phyloP scores from a whole-genome alignment of 768 basidiomycete species.

The Mycena polygramma region DNA sequence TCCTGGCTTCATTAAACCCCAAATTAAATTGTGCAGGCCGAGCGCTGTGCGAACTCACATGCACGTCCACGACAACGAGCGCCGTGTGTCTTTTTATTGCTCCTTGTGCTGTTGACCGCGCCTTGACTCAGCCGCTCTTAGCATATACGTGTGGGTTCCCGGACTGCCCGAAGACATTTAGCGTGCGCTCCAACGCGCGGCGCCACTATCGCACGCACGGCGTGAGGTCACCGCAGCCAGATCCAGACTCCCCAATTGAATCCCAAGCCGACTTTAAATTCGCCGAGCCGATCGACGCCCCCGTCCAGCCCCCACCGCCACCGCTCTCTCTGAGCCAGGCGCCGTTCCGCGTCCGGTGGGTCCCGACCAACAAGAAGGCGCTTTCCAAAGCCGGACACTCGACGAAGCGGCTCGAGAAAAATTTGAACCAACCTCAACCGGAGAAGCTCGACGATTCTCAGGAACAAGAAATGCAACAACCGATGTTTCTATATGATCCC shows the following conservation, averaged over 20 bases:
- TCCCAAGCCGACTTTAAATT: slow-evolving; percentile 7
- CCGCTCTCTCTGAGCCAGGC: slow-evolving; percentile 11
- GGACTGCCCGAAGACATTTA: slow-evolving; percentile 75
- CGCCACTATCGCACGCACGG: slow-evolving; percentile 85
- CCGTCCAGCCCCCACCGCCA: not conserved
- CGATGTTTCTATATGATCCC: slow-evolving; percentile 1
- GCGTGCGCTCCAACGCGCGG: slow-evolving; percentile 86
- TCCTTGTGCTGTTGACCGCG: not conserved
- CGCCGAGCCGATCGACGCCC: not conserved
- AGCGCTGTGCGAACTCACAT: slow-evolving; percentile 71
- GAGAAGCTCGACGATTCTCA: not conserved
- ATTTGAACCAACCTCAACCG: not conserved
- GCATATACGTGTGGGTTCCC: slow-evolving; percentile 69
- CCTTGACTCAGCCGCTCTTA: slow-evolving; percentile 33
- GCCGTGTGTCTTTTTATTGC: slow-evolving; percentile 56
- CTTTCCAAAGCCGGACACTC: not conserved
- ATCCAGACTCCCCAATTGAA: not conserved
- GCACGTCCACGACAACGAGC: slow-evolving; percentile 67
- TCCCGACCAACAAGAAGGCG: slow-evolving; percentile 2
- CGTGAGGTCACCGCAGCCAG: slow-evolving; percentile 45
- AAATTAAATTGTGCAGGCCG: slow-evolving; percentile 50
- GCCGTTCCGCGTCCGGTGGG: slow-evolving; percentile 27
- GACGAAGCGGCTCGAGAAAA: not conserved
- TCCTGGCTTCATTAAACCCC: slow-evolving; percentile 10
- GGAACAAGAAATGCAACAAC: not conserved